A percentile compares a stretch with the other conserved stretches of the same genome.
Evolutionary conservation across 768 basidiomycete genomes (phyloP).

Genomic region (Heimioporus sp.): DNA sequence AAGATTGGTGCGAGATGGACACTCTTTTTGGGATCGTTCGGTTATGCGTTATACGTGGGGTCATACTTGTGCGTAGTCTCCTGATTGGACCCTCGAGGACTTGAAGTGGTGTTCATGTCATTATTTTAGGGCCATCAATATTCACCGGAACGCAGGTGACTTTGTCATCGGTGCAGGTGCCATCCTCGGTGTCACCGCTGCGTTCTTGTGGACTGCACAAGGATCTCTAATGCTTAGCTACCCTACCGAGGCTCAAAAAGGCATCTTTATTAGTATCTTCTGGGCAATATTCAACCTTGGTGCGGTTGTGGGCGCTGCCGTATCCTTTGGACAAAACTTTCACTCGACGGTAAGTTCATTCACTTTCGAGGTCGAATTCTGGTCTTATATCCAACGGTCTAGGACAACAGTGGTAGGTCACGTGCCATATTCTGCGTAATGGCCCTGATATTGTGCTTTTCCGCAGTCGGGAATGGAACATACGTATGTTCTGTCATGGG

Average conservation of each 20-base stretch:
- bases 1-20: slow-evolving; percentile 69
- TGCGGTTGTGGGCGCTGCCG: slow-evolving; percentile 70
- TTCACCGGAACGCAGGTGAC: slow-evolving; percentile 54
- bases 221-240: slow-evolving; percentile 79
- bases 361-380: background rate
- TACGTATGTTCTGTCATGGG: slow-evolving; percentile 48
- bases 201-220: slow-evolving; percentile 75
- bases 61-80: slow-evolving; percentile 55
- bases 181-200: slow-evolving; percentile 66
- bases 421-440: background rate
- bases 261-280: slow-evolving; percentile 69
- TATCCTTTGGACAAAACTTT: slow-evolving; percentile 70
- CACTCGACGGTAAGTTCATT: slow-evolving; percentile 49
- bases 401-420: slow-evolving; percentile 28
- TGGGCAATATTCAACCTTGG: slow-evolving; percentile 84
- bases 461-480: slow-evolving; percentile 64
- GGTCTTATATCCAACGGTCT: background rate
- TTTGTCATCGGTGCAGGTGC: slow-evolving; percentile 73
- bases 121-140: slow-evolving; percentile 56
- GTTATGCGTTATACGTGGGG: slow-evolving; percentile 73
- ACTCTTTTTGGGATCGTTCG: slow-evolving; percentile 65
- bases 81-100: background rate
- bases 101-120: background rate
- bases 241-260: slow-evolving; percentile 74
- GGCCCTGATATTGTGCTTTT: background rate